Evolutionary conservation across 202 grass and related monocot genomes (phyloP).

Genomic region (Hordeum pubiflorum): DNA sequence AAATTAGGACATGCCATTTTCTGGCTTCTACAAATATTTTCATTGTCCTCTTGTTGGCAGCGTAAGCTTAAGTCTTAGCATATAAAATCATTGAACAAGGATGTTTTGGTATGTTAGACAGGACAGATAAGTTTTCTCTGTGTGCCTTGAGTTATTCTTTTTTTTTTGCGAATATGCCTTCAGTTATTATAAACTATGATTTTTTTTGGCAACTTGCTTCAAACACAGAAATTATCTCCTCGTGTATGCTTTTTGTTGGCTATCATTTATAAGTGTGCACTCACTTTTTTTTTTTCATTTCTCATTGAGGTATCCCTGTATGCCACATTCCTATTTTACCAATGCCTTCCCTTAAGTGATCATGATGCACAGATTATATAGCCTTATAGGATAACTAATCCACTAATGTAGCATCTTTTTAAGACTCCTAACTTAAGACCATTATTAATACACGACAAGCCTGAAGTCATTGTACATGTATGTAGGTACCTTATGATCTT

Average conservation of each 20-base stretch:
- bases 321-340: neutral
- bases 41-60: neutral
- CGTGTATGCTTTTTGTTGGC: neutral
- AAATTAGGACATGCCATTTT: constrained; percentile 6
- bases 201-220: neutral
- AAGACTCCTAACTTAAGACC: neutral
- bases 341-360: neutral
- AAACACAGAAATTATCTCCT: neutral
- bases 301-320: neutral
- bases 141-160: neutral
- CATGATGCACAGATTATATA: neutral
- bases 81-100: neutral
- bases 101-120: neutral
- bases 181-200: neutral
- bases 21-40: neutral
- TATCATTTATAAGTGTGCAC: neutral
- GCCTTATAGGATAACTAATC: neutral
- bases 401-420: neutral
- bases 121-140: neutral
- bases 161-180: neutral
- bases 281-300: neutral
- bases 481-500: neutral
- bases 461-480: neutral
- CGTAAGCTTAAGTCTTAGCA: neutral
- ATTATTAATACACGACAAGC: neutral